phyloP scores from a whole-genome alignment of 768 basidiomycete genomes.

The Lenzites betulinus region DNA sequence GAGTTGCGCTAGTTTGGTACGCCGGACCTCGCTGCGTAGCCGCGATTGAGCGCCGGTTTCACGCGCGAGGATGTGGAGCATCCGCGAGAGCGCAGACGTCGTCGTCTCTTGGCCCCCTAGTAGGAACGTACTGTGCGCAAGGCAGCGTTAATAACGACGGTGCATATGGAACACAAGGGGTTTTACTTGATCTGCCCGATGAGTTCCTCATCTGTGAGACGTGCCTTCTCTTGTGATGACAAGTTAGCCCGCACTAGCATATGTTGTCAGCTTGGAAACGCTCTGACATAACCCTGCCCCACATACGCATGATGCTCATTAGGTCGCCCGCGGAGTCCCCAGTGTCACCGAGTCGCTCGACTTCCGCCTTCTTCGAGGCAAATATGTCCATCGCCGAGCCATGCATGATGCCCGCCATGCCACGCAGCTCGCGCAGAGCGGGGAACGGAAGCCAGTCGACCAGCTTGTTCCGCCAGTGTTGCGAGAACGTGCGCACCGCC shows the following conservation, averaged over 20 bases:
- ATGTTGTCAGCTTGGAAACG: background rate
- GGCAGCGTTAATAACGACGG: background rate
- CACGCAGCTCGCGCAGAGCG: slow-evolving; percentile 31
- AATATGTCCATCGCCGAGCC: slow-evolving; percentile 32
- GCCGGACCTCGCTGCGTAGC: slow-evolving; percentile 36
- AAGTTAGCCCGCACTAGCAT: slow-evolving; percentile 38
- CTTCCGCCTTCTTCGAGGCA: slow-evolving; percentile 31
- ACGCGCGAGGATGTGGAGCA: slow-evolving; percentile 36
- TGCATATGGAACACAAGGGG: background rate
- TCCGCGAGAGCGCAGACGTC: slow-evolving; percentile 35
- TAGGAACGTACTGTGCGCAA: slow-evolving; percentile 34
- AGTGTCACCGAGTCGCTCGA: background rate
- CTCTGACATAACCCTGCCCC: background rate
- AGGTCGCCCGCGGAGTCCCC: slow-evolving; percentile 35
- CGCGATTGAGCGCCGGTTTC: slow-evolving; percentile 34
- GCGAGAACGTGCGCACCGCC: slow-evolving; percentile 32
- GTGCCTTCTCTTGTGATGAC: slow-evolving; percentile 31
- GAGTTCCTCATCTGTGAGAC: slow-evolving; percentile 38
- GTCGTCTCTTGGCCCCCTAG: slow-evolving; percentile 37
- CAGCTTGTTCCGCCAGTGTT: slow-evolving; percentile 31
- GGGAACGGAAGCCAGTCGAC: slow-evolving; percentile 36
- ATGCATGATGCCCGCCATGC: slow-evolving; percentile 35
- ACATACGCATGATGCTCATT: slow-evolving; percentile 43
- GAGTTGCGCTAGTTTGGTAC: slow-evolving; percentile 29
- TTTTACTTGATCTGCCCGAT: slow-evolving; percentile 41